These are phyloP conservation scores for Fusarium abutilonis DNA, from an alignment of 2,329 filamentous ascomycete species.

Conservation along the genomic window DNA sequence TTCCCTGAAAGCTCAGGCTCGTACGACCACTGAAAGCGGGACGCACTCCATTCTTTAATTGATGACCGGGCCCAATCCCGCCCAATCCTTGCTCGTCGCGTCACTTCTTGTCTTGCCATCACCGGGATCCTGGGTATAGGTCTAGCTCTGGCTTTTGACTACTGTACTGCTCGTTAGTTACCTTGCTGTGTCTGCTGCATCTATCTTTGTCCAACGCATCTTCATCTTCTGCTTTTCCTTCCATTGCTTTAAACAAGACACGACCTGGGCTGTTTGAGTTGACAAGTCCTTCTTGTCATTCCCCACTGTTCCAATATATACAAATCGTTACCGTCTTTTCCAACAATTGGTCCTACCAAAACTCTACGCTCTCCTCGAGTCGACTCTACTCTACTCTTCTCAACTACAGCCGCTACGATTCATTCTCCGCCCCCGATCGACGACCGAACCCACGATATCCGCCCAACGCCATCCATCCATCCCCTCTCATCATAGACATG, in stretches of 20 bases:
- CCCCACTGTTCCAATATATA: conserved; percentile 7
- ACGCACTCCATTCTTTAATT: conserved; percentile 27
- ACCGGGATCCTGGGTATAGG: conserved; percentile 25
- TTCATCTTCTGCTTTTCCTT: background rate
- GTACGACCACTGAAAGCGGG: conserved; percentile 21
- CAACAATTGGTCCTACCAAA: background rate
- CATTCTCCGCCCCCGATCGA: conserved; percentile 13
- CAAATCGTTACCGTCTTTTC: background rate
- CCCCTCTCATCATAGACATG: conserved; percentile 30
- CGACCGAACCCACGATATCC: conserved; percentile 19
- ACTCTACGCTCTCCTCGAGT: background rate
- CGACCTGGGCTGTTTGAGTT: conserved; percentile 8
- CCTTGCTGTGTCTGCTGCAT: conserved; percentile 1
- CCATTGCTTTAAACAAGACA: conserved; percentile 11
- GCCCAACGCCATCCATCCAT: conserved; percentile 6
- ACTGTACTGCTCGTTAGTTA: conserved; percentile 3
- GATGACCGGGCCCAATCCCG: conserved; percentile 26
- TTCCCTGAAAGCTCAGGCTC: conserved; percentile 24
- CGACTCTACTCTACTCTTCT: too few relatives aligned
- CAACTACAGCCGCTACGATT: conserved; percentile 8
- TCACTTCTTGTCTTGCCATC: conserved; percentile 35
- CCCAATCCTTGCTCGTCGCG: conserved; percentile 42
- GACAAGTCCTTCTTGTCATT: conserved; percentile 1
- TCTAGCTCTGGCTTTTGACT: conserved; percentile 15
- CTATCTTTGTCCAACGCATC: too few relatives aligned